Base-by-base conservation (phyloP, 1,284 basidiomycete genomes). In the Trichosporon coremiiforme region DNA sequence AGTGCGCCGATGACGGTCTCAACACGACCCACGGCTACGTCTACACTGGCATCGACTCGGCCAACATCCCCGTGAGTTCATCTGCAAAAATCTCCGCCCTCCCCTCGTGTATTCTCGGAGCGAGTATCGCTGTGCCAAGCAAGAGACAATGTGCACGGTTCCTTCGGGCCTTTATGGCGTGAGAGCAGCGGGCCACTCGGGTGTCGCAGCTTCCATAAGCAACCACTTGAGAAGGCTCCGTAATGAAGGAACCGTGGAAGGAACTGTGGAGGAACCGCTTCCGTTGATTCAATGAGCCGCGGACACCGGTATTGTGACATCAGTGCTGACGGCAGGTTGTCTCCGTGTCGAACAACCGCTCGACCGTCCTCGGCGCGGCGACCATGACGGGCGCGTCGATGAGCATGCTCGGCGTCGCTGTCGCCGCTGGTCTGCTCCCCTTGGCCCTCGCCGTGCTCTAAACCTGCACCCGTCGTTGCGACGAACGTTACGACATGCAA, bases 11-110 rank as follows among this genome's bases (percentile, higher is more conserved):
- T 63, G 66, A 71, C 9, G 73, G 72, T 35, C 10, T 62, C 17
- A 64, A 70, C 47, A 75, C 73, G 31, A 64, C 62, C 35, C 45
- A 60, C n/a, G 80, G 80, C 5, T 82, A 80, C 77, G 66, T 70
- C 33, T 80, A 77, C 68, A 62, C 66, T 17, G 79, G 75, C 17
- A 76, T 75, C 62, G 76, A 75, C 65, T 63, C 66, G 10, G 25
- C 41, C 15, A 72, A 75, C 64, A 63, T 75, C 7, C 78, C 78
- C 0, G 76, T 77, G 65, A 74, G 77, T 73, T 17, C n/a, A 5
- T 6, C 33, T 35, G 7, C 33, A 35, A 35, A 35, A 35, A 8
- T 35, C 9, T 35, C 33, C 6, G 9, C 33, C 33, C 33, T 35
- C 33, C 38, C 38, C 10, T 13, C 38, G 38, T 41, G 35, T 41